Evolutionary conservation across 2,329 filamentous ascomycete genomes (phyloP).

Genomic region (Colletotrichum sp.): DNA sequence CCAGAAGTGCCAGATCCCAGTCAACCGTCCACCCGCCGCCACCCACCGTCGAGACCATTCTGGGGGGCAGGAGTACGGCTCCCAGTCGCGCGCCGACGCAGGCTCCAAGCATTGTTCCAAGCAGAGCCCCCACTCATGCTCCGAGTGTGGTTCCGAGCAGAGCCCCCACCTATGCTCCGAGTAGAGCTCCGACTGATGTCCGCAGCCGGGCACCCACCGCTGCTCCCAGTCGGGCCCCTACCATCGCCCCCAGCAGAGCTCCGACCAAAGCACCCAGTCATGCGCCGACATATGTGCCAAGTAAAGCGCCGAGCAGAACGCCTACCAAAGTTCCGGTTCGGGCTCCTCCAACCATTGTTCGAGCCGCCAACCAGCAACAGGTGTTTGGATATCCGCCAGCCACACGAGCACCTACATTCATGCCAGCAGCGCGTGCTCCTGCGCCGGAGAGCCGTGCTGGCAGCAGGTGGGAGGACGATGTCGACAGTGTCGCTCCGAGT

Average conservation of each 20-base stretch:
- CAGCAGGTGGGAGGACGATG: conserved; percentile 51
- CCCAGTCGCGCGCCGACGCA: conserved; percentile 28
- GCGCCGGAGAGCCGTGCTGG: conserved; percentile 46
- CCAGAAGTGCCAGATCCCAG: conserved; percentile 41
- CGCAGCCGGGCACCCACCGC: neutral
- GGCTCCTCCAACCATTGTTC: neutral
- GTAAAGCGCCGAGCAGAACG: conserved; percentile 9
- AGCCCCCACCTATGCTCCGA: neutral
- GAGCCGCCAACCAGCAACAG: neutral
- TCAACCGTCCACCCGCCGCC: conserved; percentile 36
- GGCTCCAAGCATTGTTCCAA: neutral
- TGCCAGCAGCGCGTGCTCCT: conserved; percentile 36
- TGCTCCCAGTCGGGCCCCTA: neutral
- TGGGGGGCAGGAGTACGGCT: conserved; percentile 34
- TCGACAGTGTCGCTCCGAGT: conserved; percentile 60
- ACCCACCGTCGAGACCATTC: conserved; percentile 29
- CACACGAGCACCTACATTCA: conserved; percentile 27
- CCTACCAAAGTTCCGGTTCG: neutral
- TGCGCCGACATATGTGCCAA: neutral
- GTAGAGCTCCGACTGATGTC: neutral
- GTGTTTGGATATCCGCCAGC: conserved; percentile 20
- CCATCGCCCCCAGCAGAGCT: neutral
- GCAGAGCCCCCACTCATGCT: neutral
- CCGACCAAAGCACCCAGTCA: neutral
- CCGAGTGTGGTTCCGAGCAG: neutral